Evolutionary conservation across 108 stramenopile genomes (phyloP), one percentile per base, ranked within the genome.

Genomic region (Nitzschia sp.): DNA sequence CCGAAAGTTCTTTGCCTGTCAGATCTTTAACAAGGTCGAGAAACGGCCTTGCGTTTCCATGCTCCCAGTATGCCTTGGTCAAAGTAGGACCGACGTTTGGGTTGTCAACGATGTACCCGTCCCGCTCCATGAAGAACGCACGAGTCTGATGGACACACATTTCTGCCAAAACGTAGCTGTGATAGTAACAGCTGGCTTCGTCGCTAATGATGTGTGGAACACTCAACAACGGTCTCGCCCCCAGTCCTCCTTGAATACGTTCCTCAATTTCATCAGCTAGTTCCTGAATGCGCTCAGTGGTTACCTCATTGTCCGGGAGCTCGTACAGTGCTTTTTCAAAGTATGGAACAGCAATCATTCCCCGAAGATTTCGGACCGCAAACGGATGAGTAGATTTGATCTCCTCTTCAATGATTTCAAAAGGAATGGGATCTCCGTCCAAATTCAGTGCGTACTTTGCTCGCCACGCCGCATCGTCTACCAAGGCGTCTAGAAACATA

Each of bases 81-180:
- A 91, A 63, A 4, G 79, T 82, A 2, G 85, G 85, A 19, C 89
- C 89, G 19, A 91, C 79, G 11, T 72, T 74, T 18, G 86, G 86
- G 54, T 91, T 88, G 55, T 91, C 89, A 30, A 87, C 83, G 42
- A 91, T 79, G 71, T 59, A 84, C 24, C 82, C 81, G 62, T 90
- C 75, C 21, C 74, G 72, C 51, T 81, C 70, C 64, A 78, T 57
- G 72, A 90, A 86, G 60, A 68, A 85, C 5, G 82, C 77, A 23
- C 89, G 71, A 2, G 85, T 91, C 74, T 91, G 89, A 62, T 91
- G 85, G 26, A 91, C 89, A 31, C 76, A 71, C 89, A 91, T 91
- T 65, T 91, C 89, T 29, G 89, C 89, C 25, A 91, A 33, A 24
- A 64, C 70, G 29, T 71, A 76, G 23, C 42, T 59, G 30, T 71